Evolutionary conservation across 495 filamentous ascomycete genomes (phyloP).

Genomic region (Hypoxylon crocopeplum): DNA sequence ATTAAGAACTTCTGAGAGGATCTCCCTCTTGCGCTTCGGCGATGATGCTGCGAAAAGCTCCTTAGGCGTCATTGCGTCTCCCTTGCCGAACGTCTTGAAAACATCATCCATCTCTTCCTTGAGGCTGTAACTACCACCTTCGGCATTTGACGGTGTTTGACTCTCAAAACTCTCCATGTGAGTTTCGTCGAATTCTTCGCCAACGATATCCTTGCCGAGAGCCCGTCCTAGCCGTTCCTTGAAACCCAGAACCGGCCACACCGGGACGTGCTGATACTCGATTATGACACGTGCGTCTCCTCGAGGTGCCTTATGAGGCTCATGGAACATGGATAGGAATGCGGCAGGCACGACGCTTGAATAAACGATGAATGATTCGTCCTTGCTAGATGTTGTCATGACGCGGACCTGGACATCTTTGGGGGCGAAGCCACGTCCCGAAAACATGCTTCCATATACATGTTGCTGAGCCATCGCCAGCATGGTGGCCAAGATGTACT

Average conservation of each 20-base stretch:
- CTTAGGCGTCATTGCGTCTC: neutral
- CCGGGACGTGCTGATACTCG: conserved; percentile 45
- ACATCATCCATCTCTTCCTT: neutral
- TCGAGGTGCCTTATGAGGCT: conserved; percentile 41
- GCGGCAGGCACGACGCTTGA: conserved; percentile 46
- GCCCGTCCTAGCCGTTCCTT: conserved; percentile 55
- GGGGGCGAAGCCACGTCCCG: conserved; percentile 21
- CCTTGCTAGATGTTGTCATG: conserved; percentile 47
- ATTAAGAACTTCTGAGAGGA: conserved; percentile 35
- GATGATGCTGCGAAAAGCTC: neutral
- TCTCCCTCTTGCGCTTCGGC: conserved; percentile 23
- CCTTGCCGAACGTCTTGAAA: neutral
- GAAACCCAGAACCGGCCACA: conserved; percentile 56
- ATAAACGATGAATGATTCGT: conserved; percentile 51
- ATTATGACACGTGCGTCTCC: conserved; percentile 39
- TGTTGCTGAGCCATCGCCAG: conserved; percentile 55
- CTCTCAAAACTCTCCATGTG: conserved; percentile 48
- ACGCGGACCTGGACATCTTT: conserved; percentile 49
- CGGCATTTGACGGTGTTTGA: neutral
- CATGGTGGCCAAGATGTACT: conserved; percentile 50
- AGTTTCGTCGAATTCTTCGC: conserved; percentile 42
- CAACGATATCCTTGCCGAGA: conserved; percentile 49
- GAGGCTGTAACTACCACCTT: neutral
- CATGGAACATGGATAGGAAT: conserved; percentile 48
- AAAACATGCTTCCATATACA: conserved; percentile 41